phyloP scores from a whole-genome alignment of 305 asterid species.

The Caryopteris hybrid region DNA sequence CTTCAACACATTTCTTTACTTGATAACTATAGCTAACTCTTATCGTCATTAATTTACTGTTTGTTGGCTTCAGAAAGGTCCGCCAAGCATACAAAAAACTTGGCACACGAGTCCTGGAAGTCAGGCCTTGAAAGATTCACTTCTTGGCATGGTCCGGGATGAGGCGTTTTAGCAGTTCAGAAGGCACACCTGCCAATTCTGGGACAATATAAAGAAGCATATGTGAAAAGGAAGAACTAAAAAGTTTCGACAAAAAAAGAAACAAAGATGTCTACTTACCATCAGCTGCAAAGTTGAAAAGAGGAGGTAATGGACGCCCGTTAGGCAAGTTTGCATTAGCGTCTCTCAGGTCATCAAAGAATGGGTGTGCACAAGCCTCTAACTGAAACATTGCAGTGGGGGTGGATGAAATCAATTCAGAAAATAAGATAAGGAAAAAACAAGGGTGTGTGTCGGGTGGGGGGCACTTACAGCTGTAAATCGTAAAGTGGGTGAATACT shows the following conservation, averaged over 20 bases:
- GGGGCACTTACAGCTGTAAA: constrained; percentile 72
- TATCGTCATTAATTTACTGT: neutral
- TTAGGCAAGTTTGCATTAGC: constrained; percentile 67
- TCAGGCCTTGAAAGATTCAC: constrained; percentile 21
- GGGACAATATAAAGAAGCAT: constrained; percentile 1
- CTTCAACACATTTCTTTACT: neutral
- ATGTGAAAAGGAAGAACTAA: neutral
- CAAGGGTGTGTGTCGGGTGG: too few relatives aligned
- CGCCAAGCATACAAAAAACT: too few relatives aligned
- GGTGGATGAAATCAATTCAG: neutral
- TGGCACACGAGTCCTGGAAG: neutral
- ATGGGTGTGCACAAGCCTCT: constrained; percentile 99
- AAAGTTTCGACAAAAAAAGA: neutral
- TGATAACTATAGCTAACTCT: neutral
- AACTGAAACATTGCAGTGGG: constrained; percentile 34
- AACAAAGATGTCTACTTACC: constrained; percentile 32
- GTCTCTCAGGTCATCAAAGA: constrained; percentile 76
- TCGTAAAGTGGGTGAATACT: constrained; percentile 86
- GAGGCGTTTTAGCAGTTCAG: constrained; percentile 72
- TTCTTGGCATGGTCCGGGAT: constrained; percentile 67
- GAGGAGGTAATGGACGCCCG: constrained; percentile 80
- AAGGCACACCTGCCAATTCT: constrained; percentile 77
- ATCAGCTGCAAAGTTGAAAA: constrained; percentile 78
- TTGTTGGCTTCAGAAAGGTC: constrained; percentile 20
- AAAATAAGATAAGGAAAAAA: neutral